Base-by-base conservation (phyloP, 257 asterid species). In the Cynanchum wilfordii region DNA sequence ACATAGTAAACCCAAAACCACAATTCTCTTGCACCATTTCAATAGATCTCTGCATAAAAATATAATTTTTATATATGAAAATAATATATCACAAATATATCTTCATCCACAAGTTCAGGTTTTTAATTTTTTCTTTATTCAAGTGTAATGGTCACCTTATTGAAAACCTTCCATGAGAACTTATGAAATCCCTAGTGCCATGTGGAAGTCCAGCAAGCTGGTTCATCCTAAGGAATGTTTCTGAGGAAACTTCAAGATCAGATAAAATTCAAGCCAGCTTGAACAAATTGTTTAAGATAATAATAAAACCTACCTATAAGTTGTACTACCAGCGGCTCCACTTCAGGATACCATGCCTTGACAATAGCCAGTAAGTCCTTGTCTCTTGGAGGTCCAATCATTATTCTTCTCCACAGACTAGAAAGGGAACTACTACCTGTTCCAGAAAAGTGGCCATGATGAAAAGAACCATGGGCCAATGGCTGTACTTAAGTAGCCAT, bases 381-480 rank as follows among this genome's bases (percentile, higher is more conserved):
- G 19, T 80, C 80, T 69, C 86, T 78, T 44, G 95, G 86, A 58
- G 88, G 74, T 55, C 84, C 82, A 40, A 90, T 77, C 88, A 82
- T 84, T 65, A 95, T 85, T 79, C 89, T 92, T 90, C 95, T 79
- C 99, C 99, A 95, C 73, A 89, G 82, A 72, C 91, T 90, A 72
- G 93, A 87, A 52, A 92, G 85, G 45, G 86, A 81, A 85, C 78
- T 81, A 79, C 81, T 87, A 64, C 96, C 99, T 94, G 63, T 73
- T 65, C 73, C 57, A 47, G 52, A 59, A 57, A 68, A 70, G 58
- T 68, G 33, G 30, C 36, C 15, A 40, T 9, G 29, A 33, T 62
- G 16, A 42, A 22, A 17, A 27, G 11, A 60, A 69, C 4, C 0
- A 68, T 4, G n/a, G 5, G 36, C 68, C 75, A 49, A 67, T 15